Evolutionary conservation across 108 stramenopile genomes (phyloP).

Genomic region (Cyclostephanos invisitatus): DNA sequence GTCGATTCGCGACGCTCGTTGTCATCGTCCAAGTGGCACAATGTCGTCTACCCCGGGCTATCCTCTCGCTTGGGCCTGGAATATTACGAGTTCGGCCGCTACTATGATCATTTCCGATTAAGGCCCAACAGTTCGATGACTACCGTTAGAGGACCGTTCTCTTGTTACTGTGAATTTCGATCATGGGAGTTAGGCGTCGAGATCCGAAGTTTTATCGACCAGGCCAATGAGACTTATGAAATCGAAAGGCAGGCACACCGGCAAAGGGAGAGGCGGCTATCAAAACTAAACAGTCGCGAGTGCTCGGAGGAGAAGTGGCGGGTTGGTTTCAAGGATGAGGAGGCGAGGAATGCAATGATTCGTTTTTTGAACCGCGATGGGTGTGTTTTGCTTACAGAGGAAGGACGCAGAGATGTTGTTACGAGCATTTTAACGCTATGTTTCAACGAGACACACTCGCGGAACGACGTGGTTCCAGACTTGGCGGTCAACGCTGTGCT

Average conservation of each 20-base stretch:
- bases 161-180: slow-evolving; percentile 18
- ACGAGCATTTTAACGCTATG: slow-evolving; percentile 13
- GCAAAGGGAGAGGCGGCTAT: slow-evolving; percentile 8
- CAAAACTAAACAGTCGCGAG: background rate
- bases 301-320: background rate
- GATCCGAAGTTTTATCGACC: slow-evolving; percentile 37
- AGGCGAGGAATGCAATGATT: background rate
- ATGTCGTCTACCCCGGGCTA: slow-evolving; percentile 64
- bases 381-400: slow-evolving; percentile 18
- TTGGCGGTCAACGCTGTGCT: slow-evolving; percentile 1
- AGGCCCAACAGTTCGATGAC: background rate
- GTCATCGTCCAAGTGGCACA: slow-evolving; percentile 58
- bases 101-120: background rate
- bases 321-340: background rate
- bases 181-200: slow-evolving; percentile 43
- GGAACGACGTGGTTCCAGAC: background rate
- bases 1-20: slow-evolving; percentile 13
- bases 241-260: slow-evolving; percentile 30
- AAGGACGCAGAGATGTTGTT: slow-evolving; percentile 30
- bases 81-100: slow-evolving; percentile 38
- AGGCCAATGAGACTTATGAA: slow-evolving; percentile 26
- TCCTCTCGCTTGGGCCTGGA: slow-evolving; percentile 63
- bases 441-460: slow-evolving; percentile 5
- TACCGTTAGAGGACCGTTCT: slow-evolving; percentile 1
- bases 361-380: slow-evolving; percentile 5